phyloP scores from a whole-genome alignment of 164 flowering plant species.

The Chloranthus sessilifolius region DNA sequence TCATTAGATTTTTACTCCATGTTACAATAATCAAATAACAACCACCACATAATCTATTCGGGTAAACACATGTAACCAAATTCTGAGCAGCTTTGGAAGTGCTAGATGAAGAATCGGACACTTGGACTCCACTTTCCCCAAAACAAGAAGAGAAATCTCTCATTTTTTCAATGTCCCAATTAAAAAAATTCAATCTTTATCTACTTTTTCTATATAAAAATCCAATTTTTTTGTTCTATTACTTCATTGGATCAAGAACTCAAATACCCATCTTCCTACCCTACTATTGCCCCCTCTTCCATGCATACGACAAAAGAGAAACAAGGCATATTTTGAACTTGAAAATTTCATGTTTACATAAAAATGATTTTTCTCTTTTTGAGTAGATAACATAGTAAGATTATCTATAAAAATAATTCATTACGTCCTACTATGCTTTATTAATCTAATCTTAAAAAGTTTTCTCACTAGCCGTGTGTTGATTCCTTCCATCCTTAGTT shows the following conservation, averaged over 20 bases:
- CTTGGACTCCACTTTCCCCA: conserved; percentile 44
- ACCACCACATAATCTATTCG: conserved; percentile 17
- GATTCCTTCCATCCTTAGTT: too few relatives aligned
- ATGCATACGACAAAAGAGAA: too few relatives aligned
- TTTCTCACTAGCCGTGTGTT: too few relatives aligned
- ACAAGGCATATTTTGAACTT: too few relatives aligned
- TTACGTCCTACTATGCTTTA: too few relatives aligned
- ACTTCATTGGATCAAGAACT: conserved; percentile 10
- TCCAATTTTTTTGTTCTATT: not conserved
- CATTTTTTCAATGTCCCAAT: conserved; percentile 23
- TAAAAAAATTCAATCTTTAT: not conserved
- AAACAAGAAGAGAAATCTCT: conserved; percentile 48
- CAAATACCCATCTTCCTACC: conserved; percentile 15
- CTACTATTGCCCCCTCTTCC: too few relatives aligned
- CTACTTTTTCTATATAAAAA: not conserved
- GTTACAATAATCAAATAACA: conserved; percentile 32
- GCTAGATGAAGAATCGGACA: conserved; percentile 35
- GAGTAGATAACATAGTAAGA: too few relatives aligned
- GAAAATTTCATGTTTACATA: too few relatives aligned
- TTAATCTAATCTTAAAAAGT: too few relatives aligned
- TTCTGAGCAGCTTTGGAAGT: conserved; percentile 28
- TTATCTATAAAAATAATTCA: too few relatives aligned
- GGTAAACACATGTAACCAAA: conserved; percentile 35
- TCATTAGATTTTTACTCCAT: conserved; percentile 43
- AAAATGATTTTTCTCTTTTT: too few relatives aligned